Base-by-base conservation (phyloP, 305 asterid species). In the Solanum chacoense region DNA sequence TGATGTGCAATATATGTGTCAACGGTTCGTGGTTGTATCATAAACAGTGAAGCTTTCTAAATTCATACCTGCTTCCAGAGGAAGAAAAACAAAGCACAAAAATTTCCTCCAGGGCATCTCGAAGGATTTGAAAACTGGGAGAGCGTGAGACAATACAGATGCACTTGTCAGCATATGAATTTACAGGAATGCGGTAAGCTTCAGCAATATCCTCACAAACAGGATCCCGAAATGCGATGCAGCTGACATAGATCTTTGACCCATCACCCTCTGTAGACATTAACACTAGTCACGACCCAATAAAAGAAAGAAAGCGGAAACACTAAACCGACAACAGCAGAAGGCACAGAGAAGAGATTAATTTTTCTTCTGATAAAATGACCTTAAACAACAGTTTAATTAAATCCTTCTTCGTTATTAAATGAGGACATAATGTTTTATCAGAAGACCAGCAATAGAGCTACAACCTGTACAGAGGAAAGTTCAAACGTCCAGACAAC, bases 171-270 rank as follows among this genome's bases (percentile, higher is more conserved):
- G 98, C 98, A 92, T 90, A 97, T 65, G 95, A 92, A 85, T 93
- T 93, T 13, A 92, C 89, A 24, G 96, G 92, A 88, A 97, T 95
- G 74, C 92, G 92, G 89, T 95, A 93, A 18, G 99, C 99, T 91
- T 96, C 99, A 24, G 95, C 96, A 81, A 97, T 91, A 89, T 97
- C 99, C 90, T 95, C 96, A n/a, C 96, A 95, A 76, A 97, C 97
- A n/a, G 94, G 99, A 91, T 97, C 99, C 22, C 98, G 92, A 87
- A 97, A 97, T 45, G 98, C 99, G 59, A 97, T 95, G 93, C 99
- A 97, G 55, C 96, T 95, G 77, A 97, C 99, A 84, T 95, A 97
- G 75, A 97, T 97, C 90, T 97, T 97, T 45, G 99, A 97, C 74
- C 98, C 99, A 90, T 97, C 99, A 32, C 99, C 99, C 91, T 97